Percentiles rank a stretch among this genome's conserved stretches.
These are phyloP conservation scores for Desmodesmus armatus DNA, from an alignment of 139 green algal species.

Conservation along the genomic window DNA sequence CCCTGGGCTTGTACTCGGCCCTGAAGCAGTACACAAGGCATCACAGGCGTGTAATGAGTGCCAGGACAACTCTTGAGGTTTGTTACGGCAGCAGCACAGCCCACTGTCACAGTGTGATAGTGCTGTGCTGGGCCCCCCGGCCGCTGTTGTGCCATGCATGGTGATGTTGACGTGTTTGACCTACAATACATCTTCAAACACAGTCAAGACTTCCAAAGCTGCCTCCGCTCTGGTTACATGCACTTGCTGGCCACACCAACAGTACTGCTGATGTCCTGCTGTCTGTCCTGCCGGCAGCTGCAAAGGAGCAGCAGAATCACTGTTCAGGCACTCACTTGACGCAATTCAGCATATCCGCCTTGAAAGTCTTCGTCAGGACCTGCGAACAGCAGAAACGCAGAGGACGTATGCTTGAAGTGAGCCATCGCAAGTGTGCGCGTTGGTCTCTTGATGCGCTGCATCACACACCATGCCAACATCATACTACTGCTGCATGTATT, in stretches of 20 bases:
- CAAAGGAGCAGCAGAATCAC: too few relatives aligned
- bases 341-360: constrained; percentile 8
- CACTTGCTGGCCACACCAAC: background rate
- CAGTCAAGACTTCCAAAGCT: background rate
- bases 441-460: background rate
- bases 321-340: constrained; percentile 27
- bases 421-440: background rate
- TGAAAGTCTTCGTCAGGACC: background rate
- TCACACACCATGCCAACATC: background rate
- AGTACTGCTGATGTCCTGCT: background rate
- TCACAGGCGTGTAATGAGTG: background rate
- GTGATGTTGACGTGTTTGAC: background rate
- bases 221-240: background rate
- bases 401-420: background rate
- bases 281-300: too few relatives aligned
- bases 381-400: background rate
- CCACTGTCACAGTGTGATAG: background rate
- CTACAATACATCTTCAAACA: background rate
- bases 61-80: background rate
- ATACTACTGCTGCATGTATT: background rate
- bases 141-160: background rate
- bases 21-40: background rate
- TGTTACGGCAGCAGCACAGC: background rate
- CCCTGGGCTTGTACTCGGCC: constrained; percentile 18
- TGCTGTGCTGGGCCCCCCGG: background rate